Conservation (phyloP, 2,329 filamentous ascomycete species). For the Periglandula ipomoeae region DNA sequence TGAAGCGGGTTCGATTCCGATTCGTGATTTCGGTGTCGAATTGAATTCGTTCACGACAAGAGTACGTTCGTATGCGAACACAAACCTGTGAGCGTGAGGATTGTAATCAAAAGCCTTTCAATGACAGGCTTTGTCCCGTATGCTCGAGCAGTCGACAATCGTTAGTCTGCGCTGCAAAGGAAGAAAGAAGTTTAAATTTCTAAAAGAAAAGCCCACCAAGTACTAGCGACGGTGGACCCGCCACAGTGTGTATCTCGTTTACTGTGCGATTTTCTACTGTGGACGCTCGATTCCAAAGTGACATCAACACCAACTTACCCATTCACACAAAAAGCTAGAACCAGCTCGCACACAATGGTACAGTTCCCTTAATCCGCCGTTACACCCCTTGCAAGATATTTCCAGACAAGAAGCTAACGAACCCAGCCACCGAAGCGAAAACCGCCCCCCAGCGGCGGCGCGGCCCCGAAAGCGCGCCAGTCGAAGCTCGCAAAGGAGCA, state of each 20-base stretch:
- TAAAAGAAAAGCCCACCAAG: background rate
- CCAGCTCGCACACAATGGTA: background rate
- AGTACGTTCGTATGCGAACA: background rate
- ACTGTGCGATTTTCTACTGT: background rate
- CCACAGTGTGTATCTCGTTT: background rate
- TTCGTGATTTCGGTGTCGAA: background rate
- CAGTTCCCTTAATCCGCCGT: background rate
- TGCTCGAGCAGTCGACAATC: too few relatives aligned
- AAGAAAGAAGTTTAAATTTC: background rate
- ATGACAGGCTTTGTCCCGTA: background rate
- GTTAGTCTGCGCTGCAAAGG: too few relatives aligned
- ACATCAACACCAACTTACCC: background rate
- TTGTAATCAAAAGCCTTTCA: background rate
- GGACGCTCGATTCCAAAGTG: too few relatives aligned
- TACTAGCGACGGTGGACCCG: background rate
- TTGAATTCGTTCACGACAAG: background rate
- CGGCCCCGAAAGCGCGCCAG: slow-evolving; percentile 40
- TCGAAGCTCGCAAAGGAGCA: slow-evolving; percentile 91
- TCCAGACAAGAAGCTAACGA: background rate
- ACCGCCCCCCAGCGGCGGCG: slow-evolving; percentile 21
- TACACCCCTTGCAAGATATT: background rate
- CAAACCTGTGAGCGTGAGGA: background rate
- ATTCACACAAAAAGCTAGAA: too few relatives aligned
- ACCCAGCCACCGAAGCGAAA: slow-evolving; percentile 46
- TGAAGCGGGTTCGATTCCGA: slow-evolving; percentile 36